A percentile compares a stretch with the other conserved stretches of the same genome.
Evolutionary conservation across 805 yeast species (phyloP).

Genomic region (Saccharomyces paradoxus): DNA sequence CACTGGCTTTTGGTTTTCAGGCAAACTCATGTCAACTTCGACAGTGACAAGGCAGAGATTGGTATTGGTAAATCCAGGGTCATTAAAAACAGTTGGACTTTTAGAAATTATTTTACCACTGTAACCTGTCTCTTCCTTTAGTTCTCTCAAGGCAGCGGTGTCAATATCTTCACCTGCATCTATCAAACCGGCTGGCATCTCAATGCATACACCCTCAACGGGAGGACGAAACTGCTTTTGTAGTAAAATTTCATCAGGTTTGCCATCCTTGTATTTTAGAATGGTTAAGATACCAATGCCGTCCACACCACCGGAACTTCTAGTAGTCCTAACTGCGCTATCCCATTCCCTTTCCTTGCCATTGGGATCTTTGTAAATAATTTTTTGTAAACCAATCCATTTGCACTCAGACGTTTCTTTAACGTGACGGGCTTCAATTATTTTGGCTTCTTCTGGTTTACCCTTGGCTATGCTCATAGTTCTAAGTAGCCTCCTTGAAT

Average conservation of each 20-base stretch:
- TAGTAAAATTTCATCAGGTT: slow-evolving; percentile 48
- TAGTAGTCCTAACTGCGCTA: slow-evolving; percentile 72
- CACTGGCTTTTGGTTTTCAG: slow-evolving; percentile 58
- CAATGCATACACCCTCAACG: slow-evolving; percentile 77
- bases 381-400: slow-evolving; percentile 61
- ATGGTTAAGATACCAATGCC: slow-evolving; percentile 88
- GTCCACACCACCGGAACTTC: slow-evolving; percentile 54
- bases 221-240: slow-evolving; percentile 95
- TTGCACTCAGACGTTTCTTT: slow-evolving; percentile 40
- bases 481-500: slow-evolving; percentile 1
- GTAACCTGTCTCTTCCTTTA: slow-evolving; percentile 90
- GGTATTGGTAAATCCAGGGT: slow-evolving; percentile 88
- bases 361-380: slow-evolving; percentile 63
- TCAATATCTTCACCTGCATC: slow-evolving; percentile 76
- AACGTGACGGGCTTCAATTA: slow-evolving; percentile 26
- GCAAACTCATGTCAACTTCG: slow-evolving; percentile 60
- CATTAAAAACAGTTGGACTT: slow-evolving; percentile 52
- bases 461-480: slow-evolving; percentile 24
- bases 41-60: slow-evolving; percentile 73
- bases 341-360: slow-evolving; percentile 81
- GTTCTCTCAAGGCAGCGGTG: slow-evolving; percentile 77
- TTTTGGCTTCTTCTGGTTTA: slow-evolving; percentile 32
- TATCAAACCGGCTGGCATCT: slow-evolving; percentile 90
- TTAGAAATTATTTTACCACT: slow-evolving; percentile 50
- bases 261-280: slow-evolving; percentile 40